These are phyloP conservation scores for Clohesyomyces aquaticus DNA, from an alignment of 495 filamentous ascomycete genomes.

Conservation along the genomic window DNA sequence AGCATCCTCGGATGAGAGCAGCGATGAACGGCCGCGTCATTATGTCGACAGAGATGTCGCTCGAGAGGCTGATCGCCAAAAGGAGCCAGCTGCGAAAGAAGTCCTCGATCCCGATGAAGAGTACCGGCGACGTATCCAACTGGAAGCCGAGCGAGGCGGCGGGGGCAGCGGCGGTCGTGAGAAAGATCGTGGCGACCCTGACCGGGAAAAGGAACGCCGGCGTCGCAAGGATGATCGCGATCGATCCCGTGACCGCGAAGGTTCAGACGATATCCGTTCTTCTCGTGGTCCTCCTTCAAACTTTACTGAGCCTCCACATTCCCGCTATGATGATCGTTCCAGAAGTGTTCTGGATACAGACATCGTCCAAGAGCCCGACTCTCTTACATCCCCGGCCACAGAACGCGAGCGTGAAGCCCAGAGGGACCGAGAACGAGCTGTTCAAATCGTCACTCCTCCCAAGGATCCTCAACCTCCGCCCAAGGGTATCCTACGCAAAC, in stretches of 20 bases:
- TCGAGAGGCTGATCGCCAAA: conserved; percentile 37
- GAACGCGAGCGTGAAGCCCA: conserved; percentile 18
- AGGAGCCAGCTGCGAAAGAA: conserved; percentile 16
- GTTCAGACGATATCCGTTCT: background rate
- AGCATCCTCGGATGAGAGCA: conserved; percentile 29
- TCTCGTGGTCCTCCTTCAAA: conserved; percentile 9
- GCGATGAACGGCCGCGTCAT: conserved; percentile 36
- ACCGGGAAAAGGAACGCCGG: conserved; percentile 27
- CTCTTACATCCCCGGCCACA: conserved; percentile 11
- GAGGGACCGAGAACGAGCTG: no score
- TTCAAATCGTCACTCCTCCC: conserved; percentile 49
- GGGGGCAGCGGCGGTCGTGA: conserved; percentile 15
- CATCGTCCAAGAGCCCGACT: conserved; percentile 36
- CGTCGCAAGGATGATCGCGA: conserved; percentile 31
- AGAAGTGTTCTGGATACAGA: conserved; percentile 21
- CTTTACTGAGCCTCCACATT: conserved; percentile 22
- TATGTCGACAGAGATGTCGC: conserved; percentile 35
- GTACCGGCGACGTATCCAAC: conserved; percentile 47
- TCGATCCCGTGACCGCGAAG: conserved; percentile 29
- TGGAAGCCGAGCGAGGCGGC: conserved; percentile 36
- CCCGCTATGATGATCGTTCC: conserved; percentile 27
- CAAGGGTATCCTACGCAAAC: conserved; percentile 75
- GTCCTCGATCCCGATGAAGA: conserved; percentile 48
- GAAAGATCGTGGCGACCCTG: conserved; percentile 19
- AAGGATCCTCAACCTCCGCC: conserved; percentile 50